phyloP scores from a whole-genome alignment of 768 basidiomycete species.

The Lactarius hatsudake region DNA sequence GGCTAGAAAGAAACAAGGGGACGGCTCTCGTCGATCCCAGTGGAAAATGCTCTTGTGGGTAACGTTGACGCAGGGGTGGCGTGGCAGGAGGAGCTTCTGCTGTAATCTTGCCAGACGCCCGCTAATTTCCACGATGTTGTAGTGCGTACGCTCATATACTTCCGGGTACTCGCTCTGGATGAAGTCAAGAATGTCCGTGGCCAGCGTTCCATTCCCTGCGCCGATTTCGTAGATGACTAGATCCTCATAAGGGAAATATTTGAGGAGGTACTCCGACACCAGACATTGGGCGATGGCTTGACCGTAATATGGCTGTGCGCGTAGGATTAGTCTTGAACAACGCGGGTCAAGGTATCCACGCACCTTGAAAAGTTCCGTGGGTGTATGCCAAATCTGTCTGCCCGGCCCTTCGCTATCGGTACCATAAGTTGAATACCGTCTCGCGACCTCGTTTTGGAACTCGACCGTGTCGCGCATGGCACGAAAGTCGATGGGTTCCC shows the following conservation, averaged over 20 bases:
- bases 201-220: conserved; percentile 95
- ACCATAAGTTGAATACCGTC: conserved; percentile 71
- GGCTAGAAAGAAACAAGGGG: conserved; percentile 90
- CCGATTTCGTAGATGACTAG: conserved; percentile 97
- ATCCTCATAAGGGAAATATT: conserved; percentile 95
- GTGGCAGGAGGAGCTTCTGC: conserved; percentile 54
- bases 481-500: conserved; percentile 65
- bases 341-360: conserved; percentile 27
- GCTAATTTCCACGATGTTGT: conserved; percentile 95
- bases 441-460: conserved; percentile 80
- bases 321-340: conserved; percentile 17
- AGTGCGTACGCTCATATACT: conserved; percentile 89
- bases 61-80: conserved; percentile 67
- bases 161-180: conserved; percentile 77
- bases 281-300: conserved; percentile 87
- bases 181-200: conserved; percentile 81
- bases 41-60: conserved; percentile 81
- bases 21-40: conserved; percentile 70
- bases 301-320: conserved; percentile 85
- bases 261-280: conserved; percentile 87
- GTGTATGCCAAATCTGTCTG: conserved; percentile 97
- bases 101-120: conserved; percentile 73
- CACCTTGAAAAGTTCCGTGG: conserved; percentile 96
- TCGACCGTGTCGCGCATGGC: conserved; percentile 62
- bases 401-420: conserved; percentile 67